phyloP scores from a whole-genome alignment of 768 basidiomycete species.

The Termitomyces sp. region DNA sequence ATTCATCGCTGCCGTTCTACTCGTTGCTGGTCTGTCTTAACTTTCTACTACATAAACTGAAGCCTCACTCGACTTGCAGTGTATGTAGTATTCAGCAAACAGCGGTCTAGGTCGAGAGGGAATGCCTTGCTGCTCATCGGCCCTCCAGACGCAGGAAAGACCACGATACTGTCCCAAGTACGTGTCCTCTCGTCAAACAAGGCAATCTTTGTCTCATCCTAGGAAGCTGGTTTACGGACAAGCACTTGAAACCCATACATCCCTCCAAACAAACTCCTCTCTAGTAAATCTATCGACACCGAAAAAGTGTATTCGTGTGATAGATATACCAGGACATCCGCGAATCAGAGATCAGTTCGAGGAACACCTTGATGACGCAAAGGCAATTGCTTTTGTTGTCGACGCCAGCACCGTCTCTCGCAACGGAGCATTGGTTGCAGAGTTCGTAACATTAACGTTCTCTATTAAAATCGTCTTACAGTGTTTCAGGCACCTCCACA shows the following conservation, averaged over 20 bases:
- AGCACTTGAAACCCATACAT: conserved; percentile 66
- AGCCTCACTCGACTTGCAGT: conserved; percentile 24
- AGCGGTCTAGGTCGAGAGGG: conserved; percentile 43
- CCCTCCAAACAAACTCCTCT: conserved; percentile 67
- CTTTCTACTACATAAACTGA: neutral
- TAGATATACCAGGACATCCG: conserved; percentile 86
- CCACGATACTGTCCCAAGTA: conserved; percentile 68
- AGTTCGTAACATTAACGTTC: conserved; percentile 46
- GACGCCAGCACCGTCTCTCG: conserved; percentile 76
- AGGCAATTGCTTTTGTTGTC: conserved; percentile 71
- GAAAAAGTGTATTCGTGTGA: conserved; percentile 43
- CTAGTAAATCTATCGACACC: conserved; percentile 36
- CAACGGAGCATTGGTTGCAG: conserved; percentile 70
- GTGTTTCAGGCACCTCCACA: conserved; percentile 61
- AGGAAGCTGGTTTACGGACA: conserved; percentile 65
- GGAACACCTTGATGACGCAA: conserved; percentile 58
- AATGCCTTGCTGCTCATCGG: conserved; percentile 74
- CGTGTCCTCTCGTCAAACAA: conserved; percentile 19
- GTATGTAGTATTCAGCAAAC: conserved; percentile 37
- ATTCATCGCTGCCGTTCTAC: conserved; percentile 8
- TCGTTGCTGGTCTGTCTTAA: conserved; percentile 7
- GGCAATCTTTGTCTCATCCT: neutral
- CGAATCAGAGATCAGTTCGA: conserved; percentile 70
- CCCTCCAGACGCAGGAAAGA: conserved; percentile 75
- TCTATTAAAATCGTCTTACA: neutral